These are phyloP conservation scores for Imleria badia DNA, from an alignment of 768 basidiomycete species.

Conservation along the genomic window DNA sequence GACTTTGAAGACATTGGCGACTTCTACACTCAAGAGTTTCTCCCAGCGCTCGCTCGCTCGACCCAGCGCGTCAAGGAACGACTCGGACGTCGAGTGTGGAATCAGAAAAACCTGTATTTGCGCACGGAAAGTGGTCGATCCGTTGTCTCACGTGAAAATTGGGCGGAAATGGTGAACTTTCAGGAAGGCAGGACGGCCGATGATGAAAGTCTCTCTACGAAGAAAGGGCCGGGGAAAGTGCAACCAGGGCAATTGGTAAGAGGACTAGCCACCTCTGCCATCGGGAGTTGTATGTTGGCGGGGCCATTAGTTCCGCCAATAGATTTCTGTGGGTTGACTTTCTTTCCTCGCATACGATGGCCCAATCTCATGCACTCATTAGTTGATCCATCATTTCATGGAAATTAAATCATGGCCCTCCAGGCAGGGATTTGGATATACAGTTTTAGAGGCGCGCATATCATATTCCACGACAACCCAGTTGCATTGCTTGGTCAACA, in stretches of 20 bases:
- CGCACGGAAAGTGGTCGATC: constrained; percentile 30
- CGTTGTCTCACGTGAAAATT: constrained; percentile 42
- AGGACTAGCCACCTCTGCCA: constrained; percentile 7
- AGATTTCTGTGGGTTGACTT: constrained; percentile 23
- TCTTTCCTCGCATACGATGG: neutral
- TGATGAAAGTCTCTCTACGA: neutral
- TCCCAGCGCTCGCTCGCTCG: constrained; percentile 50
- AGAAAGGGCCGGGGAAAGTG: neutral
- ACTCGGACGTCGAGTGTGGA: constrained; percentile 78
- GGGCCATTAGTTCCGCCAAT: constrained; percentile 11
- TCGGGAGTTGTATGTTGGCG: neutral
- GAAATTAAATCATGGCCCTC: constrained; percentile 5
- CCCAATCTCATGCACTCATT: neutral
- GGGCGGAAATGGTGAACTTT: constrained; percentile 54
- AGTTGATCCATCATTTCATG: constrained; percentile 28
- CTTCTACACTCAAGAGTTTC: constrained; percentile 38
- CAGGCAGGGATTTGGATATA: constrained; percentile 2
- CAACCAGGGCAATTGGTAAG: constrained; percentile 3
- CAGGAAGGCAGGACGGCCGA: constrained; percentile 7
- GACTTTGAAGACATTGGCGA: constrained; percentile 51
- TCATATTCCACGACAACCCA: neutral
- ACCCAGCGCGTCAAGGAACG: constrained; percentile 69
- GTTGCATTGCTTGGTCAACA: neutral
- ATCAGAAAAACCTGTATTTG: constrained; percentile 55
- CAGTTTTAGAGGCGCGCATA: neutral